Evolutionary conservation across 495 filamentous ascomycete species (phyloP), one percentile per base, ranked within the genome.

Genomic region (Astrothelium macrocarpum): DNA sequence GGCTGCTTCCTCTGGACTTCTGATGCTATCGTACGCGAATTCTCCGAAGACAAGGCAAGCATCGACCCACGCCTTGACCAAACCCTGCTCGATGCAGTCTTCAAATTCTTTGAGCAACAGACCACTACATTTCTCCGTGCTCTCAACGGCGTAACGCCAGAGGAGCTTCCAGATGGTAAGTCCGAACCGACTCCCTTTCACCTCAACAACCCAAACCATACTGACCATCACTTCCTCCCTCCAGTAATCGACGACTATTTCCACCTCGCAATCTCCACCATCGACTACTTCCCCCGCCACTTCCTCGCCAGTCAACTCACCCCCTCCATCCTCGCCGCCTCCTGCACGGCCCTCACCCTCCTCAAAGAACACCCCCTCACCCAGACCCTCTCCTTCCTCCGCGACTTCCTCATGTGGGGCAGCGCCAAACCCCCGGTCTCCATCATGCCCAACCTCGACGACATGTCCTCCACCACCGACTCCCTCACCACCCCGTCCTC

Each of bases 1-100:
- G 95, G 94, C 23, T 96, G 93, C 74, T 97, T 99, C 79, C 77
- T 99, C 43, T 99, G 94, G 94, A 92, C 91, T 28, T 96, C 93
- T 2, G 90, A 90, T 66, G 88, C 94, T 12, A 93, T 99, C 65
- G 82, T 97, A 20, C 88, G 95, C 46, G 94, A 99, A 70, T 99
- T 96, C 72, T 90, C 90, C 0, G 88, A 91, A 62, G 92, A 92
- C 53, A 84, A 86, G 53, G 91, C 95, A 64, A 81, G 85, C 59
- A 89, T 96, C 18, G 86, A 91, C 53, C 78, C 95, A 64, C 82
- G 85, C 59, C 89, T 96, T n/a, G 86, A 91, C 53, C 78, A 84
- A 26, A 74, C 80, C n/a, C 94, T 89, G n/a, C 88, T 88, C n/a
- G 81, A 87, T 56, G 85, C 89, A 61, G 92, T 97, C 59, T 97